These are phyloP conservation scores for Lactuca sativa DNA, from an alignment of 129 eudicot genomes.

Conservation along the genomic window DNA sequence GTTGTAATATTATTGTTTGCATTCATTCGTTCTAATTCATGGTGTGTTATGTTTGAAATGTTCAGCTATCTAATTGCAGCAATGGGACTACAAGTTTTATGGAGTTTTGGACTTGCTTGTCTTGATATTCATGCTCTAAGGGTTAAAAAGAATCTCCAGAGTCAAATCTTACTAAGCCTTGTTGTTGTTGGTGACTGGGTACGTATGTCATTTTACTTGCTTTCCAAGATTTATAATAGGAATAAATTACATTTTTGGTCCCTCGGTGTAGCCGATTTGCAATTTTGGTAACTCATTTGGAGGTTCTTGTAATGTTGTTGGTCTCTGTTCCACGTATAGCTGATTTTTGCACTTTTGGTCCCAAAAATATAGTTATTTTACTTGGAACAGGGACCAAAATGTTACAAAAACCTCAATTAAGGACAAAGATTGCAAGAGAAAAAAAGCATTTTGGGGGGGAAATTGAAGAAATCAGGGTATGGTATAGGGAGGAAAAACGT, in stretches of 20 bases:
- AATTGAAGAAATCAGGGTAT: no score
- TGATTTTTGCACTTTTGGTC: no score
- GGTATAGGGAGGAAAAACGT: no score
- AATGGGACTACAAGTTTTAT: slow-evolving; percentile 78
- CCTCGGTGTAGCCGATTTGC: background rate
- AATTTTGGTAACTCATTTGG: background rate
- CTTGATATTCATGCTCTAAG: slow-evolving; percentile 74
- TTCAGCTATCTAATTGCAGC: slow-evolving; percentile 80
- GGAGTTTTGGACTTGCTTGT: slow-evolving; percentile 84
- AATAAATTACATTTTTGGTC: background rate
- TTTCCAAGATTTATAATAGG: slow-evolving; percentile 10
- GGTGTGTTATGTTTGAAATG: slow-evolving; percentile 22
- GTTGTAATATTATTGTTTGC: no score
- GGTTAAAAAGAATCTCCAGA: slow-evolving; percentile 52
- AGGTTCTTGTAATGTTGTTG: background rate
- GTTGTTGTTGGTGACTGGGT: slow-evolving; percentile 90
- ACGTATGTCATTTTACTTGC: slow-evolving; percentile 12
- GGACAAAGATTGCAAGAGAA: no score
- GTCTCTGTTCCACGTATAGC: no score
- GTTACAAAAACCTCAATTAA: no score
- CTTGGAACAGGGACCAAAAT: background rate
- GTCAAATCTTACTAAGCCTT: slow-evolving; percentile 52
- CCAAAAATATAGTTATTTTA: background rate
- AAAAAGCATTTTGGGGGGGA: no score
- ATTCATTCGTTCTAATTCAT: slow-evolving; percentile 13